phyloP scores from a whole-genome alignment of 129 eudicot genomes.

The Gnaphalium uliginosum region DNA sequence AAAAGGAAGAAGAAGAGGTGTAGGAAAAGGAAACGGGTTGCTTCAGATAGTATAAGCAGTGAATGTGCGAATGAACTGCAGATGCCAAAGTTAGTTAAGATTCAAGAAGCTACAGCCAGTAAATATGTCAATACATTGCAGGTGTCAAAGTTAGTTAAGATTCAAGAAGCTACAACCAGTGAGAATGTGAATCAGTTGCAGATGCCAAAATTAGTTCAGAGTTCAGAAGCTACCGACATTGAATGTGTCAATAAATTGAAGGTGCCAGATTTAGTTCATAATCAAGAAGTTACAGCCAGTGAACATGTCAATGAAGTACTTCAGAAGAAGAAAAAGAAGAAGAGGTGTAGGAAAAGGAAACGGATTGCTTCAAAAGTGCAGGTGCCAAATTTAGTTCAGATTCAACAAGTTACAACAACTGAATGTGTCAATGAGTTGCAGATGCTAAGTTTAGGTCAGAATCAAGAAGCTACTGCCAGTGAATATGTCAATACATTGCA shows the following conservation, averaged over 20 bases:
- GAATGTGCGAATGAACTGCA: background rate
- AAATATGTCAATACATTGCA: background rate
- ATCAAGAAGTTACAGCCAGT: background rate
- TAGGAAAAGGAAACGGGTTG: slow-evolving; percentile 6
- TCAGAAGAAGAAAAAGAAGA: background rate
- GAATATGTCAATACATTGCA: background rate
- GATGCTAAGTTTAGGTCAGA: no score
- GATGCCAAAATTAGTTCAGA: background rate
- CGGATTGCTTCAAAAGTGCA: background rate
- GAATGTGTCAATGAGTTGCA: background rate
- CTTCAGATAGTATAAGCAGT: background rate
- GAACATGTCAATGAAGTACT: background rate
- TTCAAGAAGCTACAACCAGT: background rate
- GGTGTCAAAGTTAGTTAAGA: background rate
- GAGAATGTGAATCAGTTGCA: background rate
- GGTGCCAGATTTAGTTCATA: background rate
- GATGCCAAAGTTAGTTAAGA: background rate
- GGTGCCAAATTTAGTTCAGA: background rate
- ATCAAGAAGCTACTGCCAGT: no score
- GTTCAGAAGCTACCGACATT: background rate
- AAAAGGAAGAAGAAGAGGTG: slow-evolving; percentile 8
- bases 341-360: slow-evolving; percentile 16
- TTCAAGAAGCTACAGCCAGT: background rate
- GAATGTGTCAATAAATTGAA: background rate
- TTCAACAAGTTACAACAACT: background rate